Percentiles rank a stretch among this genome's conserved stretches.
phyloP scores from a whole-genome alignment of 2,329 filamentous ascomycete genomes.

The Fusarium musae region DNA sequence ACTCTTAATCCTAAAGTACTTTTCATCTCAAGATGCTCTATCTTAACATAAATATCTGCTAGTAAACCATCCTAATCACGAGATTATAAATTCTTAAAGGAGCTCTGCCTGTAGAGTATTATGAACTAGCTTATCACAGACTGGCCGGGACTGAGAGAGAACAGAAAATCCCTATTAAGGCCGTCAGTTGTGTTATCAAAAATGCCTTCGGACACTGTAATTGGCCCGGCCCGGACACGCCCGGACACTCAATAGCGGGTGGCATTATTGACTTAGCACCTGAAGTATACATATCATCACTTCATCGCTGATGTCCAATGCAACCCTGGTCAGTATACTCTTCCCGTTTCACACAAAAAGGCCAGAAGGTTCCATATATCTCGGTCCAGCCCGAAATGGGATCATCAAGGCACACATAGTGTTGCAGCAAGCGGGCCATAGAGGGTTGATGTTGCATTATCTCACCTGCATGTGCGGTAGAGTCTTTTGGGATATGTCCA shows the following conservation, averaged over 20 bases:
- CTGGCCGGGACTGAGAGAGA: rapidly evolving
- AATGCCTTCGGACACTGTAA: rapidly evolving
- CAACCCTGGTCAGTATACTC: rapidly evolving
- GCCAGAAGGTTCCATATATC: neutral
- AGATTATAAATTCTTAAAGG: neutral
- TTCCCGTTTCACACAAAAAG: neutral
- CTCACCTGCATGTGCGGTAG: neutral
- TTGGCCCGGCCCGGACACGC: rapidly evolving
- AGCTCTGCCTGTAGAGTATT: neutral
- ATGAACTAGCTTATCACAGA: rapidly evolving
- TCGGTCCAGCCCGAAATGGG: neutral
- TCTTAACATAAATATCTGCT: neutral
- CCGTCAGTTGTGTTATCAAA: neutral
- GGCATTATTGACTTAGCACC: neutral
- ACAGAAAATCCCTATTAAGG: neutral
- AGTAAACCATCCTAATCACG: no score
- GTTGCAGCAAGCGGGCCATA: neutral
- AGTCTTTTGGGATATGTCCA: neutral
- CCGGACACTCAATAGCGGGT: no score
- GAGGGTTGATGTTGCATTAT: neutral
- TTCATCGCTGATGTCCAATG: neutral
- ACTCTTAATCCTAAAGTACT: no score
- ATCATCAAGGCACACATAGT: neutral
- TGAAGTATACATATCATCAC: neutral
- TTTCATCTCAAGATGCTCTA: no score